Evolutionary conservation across 371 early-diverging fungal genomes (phyloP).

Genomic region (Dinochytrium kinnereticum): DNA sequence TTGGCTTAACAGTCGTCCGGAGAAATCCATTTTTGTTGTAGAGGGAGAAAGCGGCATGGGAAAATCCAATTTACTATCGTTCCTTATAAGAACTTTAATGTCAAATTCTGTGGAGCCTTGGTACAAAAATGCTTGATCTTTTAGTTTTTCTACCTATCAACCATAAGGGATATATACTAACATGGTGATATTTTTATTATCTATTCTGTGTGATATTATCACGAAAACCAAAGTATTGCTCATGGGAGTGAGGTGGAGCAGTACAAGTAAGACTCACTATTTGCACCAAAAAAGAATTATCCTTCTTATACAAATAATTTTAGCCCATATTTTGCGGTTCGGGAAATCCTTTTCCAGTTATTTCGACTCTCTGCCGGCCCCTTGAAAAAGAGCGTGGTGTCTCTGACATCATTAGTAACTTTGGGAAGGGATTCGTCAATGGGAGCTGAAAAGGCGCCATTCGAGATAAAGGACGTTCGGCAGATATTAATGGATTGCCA

Average conservation of each 20-base stretch:
- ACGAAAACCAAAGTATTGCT: not conserved
- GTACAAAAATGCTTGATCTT: too few species aligned
- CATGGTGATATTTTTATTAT: not conserved
- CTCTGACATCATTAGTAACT: not conserved
- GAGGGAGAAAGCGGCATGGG: constrained; percentile 10
- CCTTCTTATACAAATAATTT: not conserved
- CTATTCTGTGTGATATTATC: not conserved
- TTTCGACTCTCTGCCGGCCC: not conserved
- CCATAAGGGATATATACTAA: not conserved
- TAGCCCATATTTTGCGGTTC: not conserved
- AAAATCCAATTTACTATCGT: not conserved
- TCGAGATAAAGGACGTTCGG: not conserved
- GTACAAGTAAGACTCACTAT: not conserved
- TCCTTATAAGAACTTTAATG: not conserved
- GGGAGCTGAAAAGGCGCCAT: not conserved
- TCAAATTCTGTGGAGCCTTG: not conserved
- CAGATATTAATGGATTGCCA: not conserved
- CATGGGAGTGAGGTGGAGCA: constrained; percentile 5
- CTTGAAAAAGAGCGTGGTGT: not conserved
- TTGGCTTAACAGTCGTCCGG: not conserved
- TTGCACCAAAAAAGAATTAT: too few species aligned
- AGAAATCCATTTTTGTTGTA: not conserved
- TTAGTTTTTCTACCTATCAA: not conserved
- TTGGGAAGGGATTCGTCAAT: not conserved
- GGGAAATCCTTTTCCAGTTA: not conserved